Percentiles rank a stretch among this genome's conserved stretches.
Evolutionary conservation across 2,329 filamentous ascomycete genomes (phyloP).

Genomic region (Colletotrichum sp.): DNA sequence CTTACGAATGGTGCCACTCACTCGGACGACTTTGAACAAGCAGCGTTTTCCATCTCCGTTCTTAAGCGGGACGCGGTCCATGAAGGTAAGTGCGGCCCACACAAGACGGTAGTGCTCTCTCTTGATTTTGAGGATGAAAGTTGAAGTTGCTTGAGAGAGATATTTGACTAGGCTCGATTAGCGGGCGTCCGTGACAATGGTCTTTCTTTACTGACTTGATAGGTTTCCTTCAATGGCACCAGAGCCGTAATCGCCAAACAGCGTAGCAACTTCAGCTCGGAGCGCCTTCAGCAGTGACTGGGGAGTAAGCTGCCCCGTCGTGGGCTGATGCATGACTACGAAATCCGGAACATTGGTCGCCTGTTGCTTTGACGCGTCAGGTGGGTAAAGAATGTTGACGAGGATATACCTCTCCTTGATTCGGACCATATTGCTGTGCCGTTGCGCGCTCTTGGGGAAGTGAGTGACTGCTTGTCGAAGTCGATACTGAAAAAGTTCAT

Average conservation of each 20-base stretch:
- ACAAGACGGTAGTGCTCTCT: slow-evolving; percentile 84
- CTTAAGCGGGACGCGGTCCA: slow-evolving; percentile 69
- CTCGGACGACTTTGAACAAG: slow-evolving; percentile 82
- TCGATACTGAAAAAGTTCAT: slow-evolving; percentile 11
- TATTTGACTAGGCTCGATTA: slow-evolving; percentile 75
- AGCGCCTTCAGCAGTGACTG: slow-evolving; percentile 72
- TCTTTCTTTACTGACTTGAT: slow-evolving; percentile 55
- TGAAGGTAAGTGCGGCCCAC: slow-evolving; percentile 87
- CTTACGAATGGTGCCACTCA: slow-evolving; percentile 93
- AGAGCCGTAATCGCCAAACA: slow-evolving; percentile 90
- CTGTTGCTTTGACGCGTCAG: slow-evolving; percentile 44
- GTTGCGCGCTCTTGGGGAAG: background rate
- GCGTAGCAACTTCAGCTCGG: slow-evolving; percentile 68
- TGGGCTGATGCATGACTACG: slow-evolving; percentile 80
- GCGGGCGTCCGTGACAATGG: background rate
- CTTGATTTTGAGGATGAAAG: slow-evolving; percentile 85
- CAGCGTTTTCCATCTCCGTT: slow-evolving; percentile 62
- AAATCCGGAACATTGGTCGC: slow-evolving; percentile 56
- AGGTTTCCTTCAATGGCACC: slow-evolving; percentile 75
- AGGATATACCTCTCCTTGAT: slow-evolving; percentile 96
- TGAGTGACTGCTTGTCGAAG: background rate
- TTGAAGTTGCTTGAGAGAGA: slow-evolving; percentile 88
- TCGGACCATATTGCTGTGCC: slow-evolving; percentile 76
- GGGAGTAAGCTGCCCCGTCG: slow-evolving; percentile 71
- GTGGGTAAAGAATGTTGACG: slow-evolving; percentile 90